Base-by-base conservation (phyloP, 208 protist genomes). In the Crithidia acanthocephali region DNA sequence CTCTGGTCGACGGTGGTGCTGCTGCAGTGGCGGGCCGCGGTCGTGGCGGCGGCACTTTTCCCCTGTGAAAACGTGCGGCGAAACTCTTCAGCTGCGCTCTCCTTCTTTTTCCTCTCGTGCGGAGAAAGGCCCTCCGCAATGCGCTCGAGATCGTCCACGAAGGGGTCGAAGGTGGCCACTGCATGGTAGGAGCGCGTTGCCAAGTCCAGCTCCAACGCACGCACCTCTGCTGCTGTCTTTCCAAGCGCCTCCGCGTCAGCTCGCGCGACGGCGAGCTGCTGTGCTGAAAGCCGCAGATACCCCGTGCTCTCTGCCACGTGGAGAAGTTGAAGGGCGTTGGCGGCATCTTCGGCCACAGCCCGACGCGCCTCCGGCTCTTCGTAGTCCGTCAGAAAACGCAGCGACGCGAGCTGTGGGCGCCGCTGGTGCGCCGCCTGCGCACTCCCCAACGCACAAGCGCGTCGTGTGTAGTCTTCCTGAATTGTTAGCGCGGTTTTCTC, bases 131-230 rank as follows among this genome's bases (percentile, higher is more conserved):
- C 73, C 5, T 72, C 52, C 7, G 52, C 66, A 9, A 68, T 68
- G 45, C 18, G 42, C 3, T 50, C 47, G 18, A 77, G 42, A 50
- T 77, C 64, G n/a, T 48, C 47, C 22, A 67, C n/a, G 9, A 22
- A 40, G 2, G 57, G 64, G 30, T 50, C 15, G 23, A 72, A 72
- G 10, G 56, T 53, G 15, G 40, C 42, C 11, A 67, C 7, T 16
- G 47, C 22, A 27, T 55, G 44, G 45, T 69, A 79, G 2, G 64
- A 72, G 5, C 30, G 66, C 58, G 37, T 28, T 8, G 59, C 66
- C 32, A 79, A 37, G 18, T 53, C 27, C 22, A 73, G 33, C 65
- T 79, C 65, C 28, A 50, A 20, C 59, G 57, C 45, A 20, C 66
- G 73, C 10, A 72, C 73, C 15, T 63, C 22, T 59, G n/a, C 22